Percentiles rank a stretch among this genome's conserved stretches.
phyloP scores from a whole-genome alignment of 257 asterid species.

The Fraxinus americana region DNA sequence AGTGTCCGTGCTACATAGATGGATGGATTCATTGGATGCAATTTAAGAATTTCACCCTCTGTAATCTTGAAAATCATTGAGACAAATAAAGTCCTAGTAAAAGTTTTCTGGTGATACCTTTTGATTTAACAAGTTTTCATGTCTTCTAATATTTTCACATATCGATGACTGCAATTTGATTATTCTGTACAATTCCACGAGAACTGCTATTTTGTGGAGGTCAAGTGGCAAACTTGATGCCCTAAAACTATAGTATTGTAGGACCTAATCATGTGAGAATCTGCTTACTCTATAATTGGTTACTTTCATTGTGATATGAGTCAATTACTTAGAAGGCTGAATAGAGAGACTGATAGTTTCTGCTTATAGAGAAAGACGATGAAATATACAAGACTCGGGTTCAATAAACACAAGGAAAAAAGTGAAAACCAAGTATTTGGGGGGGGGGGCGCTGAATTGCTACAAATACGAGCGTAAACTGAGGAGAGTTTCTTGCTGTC shows the following conservation, averaged over 20 bases:
- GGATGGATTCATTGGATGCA: not conserved
- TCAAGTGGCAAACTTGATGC: not conserved
- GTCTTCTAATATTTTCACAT: not conserved
- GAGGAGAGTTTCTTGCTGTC: not conserved
- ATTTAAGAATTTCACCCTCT: constrained; percentile 14
- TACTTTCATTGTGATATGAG: not conserved
- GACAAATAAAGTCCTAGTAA: not conserved
- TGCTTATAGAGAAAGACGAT: not conserved
- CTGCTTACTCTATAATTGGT: not conserved
- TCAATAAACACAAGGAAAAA: not conserved
- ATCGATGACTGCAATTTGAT: not conserved
- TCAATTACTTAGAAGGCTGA: not conserved
- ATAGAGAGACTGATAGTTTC: not conserved
- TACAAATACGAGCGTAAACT: not conserved
- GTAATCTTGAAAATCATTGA: not conserved
- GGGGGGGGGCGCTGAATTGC: not conserved
- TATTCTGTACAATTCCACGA: not conserved
- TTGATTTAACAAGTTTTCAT: not conserved
- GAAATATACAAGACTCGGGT: not conserved
- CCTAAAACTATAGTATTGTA: not conserved
- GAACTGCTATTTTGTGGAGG: not conserved
- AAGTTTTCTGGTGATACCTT: not conserved
- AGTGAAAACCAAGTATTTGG: constrained; percentile 1
- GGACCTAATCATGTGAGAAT: not conserved
- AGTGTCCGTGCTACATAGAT: not conserved